Evolutionary conservation across 2,329 filamentous ascomycete species (phyloP), one percentile per base, ranked within the genome.

Genomic region (Biscogniauxia sp.): DNA sequence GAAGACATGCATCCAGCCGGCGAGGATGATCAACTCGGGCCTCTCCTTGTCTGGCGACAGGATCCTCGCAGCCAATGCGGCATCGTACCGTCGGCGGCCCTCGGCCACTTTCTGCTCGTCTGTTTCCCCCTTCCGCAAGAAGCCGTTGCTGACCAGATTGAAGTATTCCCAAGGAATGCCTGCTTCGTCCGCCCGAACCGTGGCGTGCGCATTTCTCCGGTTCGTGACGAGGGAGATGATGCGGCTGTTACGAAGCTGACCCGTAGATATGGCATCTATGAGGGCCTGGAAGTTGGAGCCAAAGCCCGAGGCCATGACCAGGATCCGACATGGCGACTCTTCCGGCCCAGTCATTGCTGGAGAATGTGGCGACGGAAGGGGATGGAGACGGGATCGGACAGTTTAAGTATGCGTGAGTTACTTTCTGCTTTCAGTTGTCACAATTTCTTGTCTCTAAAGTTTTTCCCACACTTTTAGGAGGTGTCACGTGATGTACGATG

Each of bases 1-100:
- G 15, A 90, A 75, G 52, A 90, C 86, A 73, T 88, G 85, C 87
- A 89, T 89, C 76, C 86, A 89, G 19, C 87, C 87, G 6, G 85
- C 82, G 72, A 86, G 89, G 45, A 88, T 83, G 20, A 90, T 83
- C 58, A 89, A 70, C 57, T 87, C 79, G 1, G 87, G 86, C 17
- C 73, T 68, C 66, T 86, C 81, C 1, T 74, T 75, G 20, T 54
- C 54, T 28, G 54, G 32, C 26, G 45, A 28, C 51, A 88, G 77
- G 55, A 89, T 81, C 45, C 86, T 74, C 20, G 77, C 70, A 0
- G 87, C 86, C 58, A 90, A 78, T 61, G 88, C 85, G n/a, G 79
- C 78, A 71, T 89, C 87, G 73, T 89, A 90, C 60, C 81, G 80
- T 58, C 78, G 75, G 41, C 87, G 81, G 77, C 75, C 13, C 73